phyloP scores from a whole-genome alignment of 176 grass and related monocot genomes.

The Lolium rigidum region DNA sequence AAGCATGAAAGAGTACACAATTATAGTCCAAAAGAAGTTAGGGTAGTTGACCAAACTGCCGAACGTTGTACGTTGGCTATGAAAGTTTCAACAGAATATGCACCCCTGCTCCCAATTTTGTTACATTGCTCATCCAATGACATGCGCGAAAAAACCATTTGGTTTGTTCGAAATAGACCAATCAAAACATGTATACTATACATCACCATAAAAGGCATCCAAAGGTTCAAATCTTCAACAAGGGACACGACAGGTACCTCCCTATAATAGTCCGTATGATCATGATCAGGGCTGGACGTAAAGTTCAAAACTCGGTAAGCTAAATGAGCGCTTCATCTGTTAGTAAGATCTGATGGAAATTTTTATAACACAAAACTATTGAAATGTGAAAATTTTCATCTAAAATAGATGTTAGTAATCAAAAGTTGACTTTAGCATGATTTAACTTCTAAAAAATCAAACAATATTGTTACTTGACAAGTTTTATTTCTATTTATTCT shows the following conservation, averaged over 20 bases:
- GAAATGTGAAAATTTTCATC: too few relatives aligned
- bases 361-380: too few relatives aligned
- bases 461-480: too few relatives aligned
- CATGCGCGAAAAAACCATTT: neutral
- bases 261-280: neutral
- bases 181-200: neutral
- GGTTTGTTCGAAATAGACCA: slow-evolving; percentile 19
- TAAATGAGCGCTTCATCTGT: too few relatives aligned
- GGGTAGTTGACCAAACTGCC: slow-evolving; percentile 58
- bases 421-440: too few relatives aligned
- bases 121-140: slow-evolving; percentile 23
- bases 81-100: neutral
- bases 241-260: neutral
- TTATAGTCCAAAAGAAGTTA: slow-evolving; percentile 32
- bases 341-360: too few relatives aligned
- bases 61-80: slow-evolving; percentile 22
- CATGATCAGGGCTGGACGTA: too few relatives aligned
- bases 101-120: neutral
- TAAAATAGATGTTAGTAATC: too few relatives aligned
- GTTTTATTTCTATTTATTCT: too few relatives aligned
- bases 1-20: neutral
- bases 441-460: too few relatives aligned
- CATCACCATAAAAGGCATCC: neutral
- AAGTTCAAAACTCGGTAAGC: too few relatives aligned
- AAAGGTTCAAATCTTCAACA: neutral